Evolutionary conservation across 805 yeast species (phyloP).

Genomic region (Nakazawaea pomicola): DNA sequence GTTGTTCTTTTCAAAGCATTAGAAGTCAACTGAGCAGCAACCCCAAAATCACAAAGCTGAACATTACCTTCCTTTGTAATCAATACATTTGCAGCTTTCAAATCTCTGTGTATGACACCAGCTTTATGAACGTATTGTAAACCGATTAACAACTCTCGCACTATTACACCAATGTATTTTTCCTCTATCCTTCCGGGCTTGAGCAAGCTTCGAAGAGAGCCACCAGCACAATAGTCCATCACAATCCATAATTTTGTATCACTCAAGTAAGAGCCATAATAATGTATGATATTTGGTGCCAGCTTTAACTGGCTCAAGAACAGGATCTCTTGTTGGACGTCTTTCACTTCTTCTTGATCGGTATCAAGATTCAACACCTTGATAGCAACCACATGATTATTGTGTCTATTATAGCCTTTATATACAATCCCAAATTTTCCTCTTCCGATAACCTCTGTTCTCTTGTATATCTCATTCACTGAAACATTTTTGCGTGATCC

Average conservation of each 20-base stretch:
- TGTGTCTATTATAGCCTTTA: constrained; percentile 68
- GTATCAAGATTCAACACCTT: constrained; percentile 91
- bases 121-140: constrained; percentile 76
- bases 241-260: constrained; percentile 96
- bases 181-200: constrained; percentile 89
- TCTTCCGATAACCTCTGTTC: constrained; percentile 89
- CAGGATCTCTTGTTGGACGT: constrained; percentile 90
- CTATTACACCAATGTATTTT: constrained; percentile 72
- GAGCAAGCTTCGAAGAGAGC: constrained; percentile 80
- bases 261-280: constrained; percentile 80
- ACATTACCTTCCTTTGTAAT: constrained; percentile 87
- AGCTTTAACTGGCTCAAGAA: constrained; percentile 76
- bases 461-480: constrained; percentile 45
- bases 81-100: constrained; percentile 93
- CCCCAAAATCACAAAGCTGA: constrained; percentile 95
- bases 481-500: constrained; percentile 6
- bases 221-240: constrained; percentile 98
- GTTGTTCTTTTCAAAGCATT: constrained; percentile 79
- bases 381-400: constrained; percentile 83
- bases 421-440: constrained; percentile 98
- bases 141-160: constrained; percentile 77
- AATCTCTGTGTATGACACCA: constrained; percentile 93
- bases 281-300: constrained; percentile 89
- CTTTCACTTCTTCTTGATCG: constrained; percentile 88
- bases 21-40: constrained; percentile 87